Evolutionary conservation across 1,284 basidiomycete species (phyloP).

Genomic region (Ceratobasidium sp.): DNA sequence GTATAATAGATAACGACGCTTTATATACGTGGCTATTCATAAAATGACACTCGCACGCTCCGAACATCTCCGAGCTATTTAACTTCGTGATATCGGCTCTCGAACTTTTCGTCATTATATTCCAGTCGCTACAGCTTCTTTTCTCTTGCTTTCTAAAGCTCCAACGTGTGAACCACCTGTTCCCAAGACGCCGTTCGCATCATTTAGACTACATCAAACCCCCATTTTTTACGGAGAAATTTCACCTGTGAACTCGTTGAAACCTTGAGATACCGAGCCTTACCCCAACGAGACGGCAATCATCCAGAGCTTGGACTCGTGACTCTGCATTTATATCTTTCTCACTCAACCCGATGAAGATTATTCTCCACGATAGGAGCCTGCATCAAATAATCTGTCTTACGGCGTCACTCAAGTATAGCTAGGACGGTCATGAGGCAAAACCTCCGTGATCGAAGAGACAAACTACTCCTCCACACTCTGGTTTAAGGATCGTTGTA

Average conservation of each 20-base stretch:
- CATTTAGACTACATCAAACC: neutral
- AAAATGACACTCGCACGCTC: too few relatives aligned
- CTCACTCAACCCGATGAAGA: neutral
- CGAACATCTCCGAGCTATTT: too few relatives aligned
- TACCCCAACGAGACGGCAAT: constrained; percentile 5
- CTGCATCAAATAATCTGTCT: neutral
- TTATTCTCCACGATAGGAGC: neutral
- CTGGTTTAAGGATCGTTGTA: neutral
- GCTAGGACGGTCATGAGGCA: neutral
- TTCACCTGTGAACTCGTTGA: neutral
- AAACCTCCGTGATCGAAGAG: constrained; percentile 12
- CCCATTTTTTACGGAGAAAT: neutral
- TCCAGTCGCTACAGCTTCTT: too few relatives aligned
- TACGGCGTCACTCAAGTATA: neutral
- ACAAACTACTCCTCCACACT: neutral
- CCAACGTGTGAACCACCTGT: neutral
- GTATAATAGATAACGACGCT: too few relatives aligned
- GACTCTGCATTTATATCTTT: neutral
- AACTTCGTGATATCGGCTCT: too few relatives aligned
- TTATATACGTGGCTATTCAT: too few relatives aligned
- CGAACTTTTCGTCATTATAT: too few relatives aligned
- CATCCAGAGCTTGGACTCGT: neutral
- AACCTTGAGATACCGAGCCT: neutral
- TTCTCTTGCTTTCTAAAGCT: too few relatives aligned
- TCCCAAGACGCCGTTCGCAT: neutral